Evolutionary conservation across 768 basidiomycete genomes (phyloP), one percentile per base, ranked within the genome.

Genomic region (Leucocoprinus leucothites): DNA sequence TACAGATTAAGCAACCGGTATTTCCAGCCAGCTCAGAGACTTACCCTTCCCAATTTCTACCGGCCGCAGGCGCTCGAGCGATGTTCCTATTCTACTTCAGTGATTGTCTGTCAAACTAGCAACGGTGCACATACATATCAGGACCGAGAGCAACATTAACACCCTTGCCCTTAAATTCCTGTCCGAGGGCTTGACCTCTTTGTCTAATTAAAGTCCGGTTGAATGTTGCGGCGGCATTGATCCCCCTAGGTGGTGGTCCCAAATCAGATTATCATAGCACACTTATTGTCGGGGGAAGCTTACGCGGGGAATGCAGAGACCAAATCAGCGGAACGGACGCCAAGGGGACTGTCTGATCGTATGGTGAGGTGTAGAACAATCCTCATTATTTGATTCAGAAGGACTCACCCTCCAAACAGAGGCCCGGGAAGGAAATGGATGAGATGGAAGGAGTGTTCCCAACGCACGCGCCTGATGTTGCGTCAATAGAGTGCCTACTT

Each of bases 141-240:
- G 81, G 81, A 1, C 77, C 79, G 16, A 82, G 68, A 8, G 70
- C 75, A 48, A 81, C 76, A 65, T 86, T 64, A 8, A 82, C 76
- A 22, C 86, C 86, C 65, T 85, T 83, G 38, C 77, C 81, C 43
- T 71, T 73, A 68, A 82, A 82, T 63, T 88, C 87, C 21, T 72
- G 64, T 1, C 85, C 86, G 64, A 87, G 76, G 0, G 81, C 81
- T 16, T 64, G 65, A 9, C 81, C 85, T 35, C 85, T 74, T 46
- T 75, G 69, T 58, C 78, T 73, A 71, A 86, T 84, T 24, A 88
- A 68, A 5, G 73, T 74, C 35, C 80, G 73, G 58, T 81, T 80
- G 61, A 79, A 81, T 40, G 80, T 80, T 9, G 79, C 73, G 19
- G 76, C 80, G n/a, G 72, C 74, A 57, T 81, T 80, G 60, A 82